Percentiles rank a stretch among this genome's conserved stretches.
Evolutionary conservation across 1,284 basidiomycete species (phyloP).

Genomic region (Cryptococcus sp.): DNA sequence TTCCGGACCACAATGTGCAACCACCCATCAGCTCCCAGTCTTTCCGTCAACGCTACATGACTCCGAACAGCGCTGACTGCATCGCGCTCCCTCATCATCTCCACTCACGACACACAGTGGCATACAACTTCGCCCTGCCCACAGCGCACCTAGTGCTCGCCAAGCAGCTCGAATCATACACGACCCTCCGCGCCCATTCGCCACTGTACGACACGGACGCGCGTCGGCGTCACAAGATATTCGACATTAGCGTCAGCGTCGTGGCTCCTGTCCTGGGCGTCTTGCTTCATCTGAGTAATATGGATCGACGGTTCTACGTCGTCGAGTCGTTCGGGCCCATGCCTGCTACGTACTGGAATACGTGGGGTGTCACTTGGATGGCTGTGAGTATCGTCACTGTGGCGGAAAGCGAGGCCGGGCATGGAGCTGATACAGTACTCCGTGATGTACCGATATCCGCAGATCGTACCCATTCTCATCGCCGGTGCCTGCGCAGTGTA

Average conservation of each 20-base stretch:
- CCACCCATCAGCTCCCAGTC: too few species aligned
- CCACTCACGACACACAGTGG: slow-evolving; percentile 23
- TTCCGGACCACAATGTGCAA: too few species aligned
- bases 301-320: slow-evolving; percentile 43
- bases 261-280: slow-evolving; percentile 35
- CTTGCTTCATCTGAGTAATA: slow-evolving; percentile 38
- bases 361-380: slow-evolving; percentile 45
- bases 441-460: not conserved
- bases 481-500: slow-evolving; percentile 33
- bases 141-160: slow-evolving; percentile 45
- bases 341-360: slow-evolving; percentile 45
- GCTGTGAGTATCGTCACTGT: slow-evolving; percentile 19
- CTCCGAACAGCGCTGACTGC: not conserved
- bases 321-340: slow-evolving; percentile 38
- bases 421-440: not conserved
- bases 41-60: too few species aligned
- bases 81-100: not conserved
- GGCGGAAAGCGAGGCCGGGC: too few species aligned
- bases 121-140: slow-evolving; percentile 49
- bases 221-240: slow-evolving; percentile 26
- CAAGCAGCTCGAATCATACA: slow-evolving; percentile 44
- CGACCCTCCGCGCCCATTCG: slow-evolving; percentile 39
- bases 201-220: slow-evolving; percentile 37
- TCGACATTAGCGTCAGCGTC: slow-evolving; percentile 34
- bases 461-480: slow-evolving; percentile 42